These are phyloP conservation scores for Acidomyces sp. DNA, from an alignment of 495 filamentous ascomycete genomes.

Conservation along the genomic window DNA sequence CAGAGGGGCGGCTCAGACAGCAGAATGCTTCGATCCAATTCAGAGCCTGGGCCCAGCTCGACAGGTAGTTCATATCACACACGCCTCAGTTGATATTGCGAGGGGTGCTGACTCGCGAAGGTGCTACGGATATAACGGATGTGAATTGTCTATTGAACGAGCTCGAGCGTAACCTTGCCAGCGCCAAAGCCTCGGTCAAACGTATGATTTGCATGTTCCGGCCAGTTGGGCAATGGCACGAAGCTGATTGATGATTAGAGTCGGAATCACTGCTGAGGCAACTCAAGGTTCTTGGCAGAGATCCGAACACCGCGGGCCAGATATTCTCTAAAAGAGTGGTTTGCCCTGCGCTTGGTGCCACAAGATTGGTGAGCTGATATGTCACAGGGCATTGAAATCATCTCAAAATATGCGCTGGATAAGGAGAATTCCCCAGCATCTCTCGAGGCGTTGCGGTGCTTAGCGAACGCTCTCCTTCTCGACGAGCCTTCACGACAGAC, in stretches of 20 bases:
- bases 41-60: too few relatives aligned
- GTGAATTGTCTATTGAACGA: constrained; percentile 11
- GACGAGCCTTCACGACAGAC: constrained; percentile 56
- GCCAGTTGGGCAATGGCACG: too few relatives aligned
- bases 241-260: constrained; percentile 19
- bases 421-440: constrained; percentile 42
- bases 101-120: too few relatives aligned
- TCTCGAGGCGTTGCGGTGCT: constrained; percentile 65
- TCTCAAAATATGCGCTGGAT: constrained; percentile 60
- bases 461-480: constrained; percentile 79
- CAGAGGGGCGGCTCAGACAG: too few relatives aligned
- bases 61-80: too few relatives aligned
- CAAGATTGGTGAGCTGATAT: too few relatives aligned
- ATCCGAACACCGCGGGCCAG: constrained; percentile 54
- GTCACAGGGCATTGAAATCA: constrained; percentile 62
- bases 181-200: constrained; percentile 4
- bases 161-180: constrained; percentile 12
- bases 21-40: too few relatives aligned
- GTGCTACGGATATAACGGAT: constrained; percentile 1
- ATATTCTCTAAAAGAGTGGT: constrained; percentile 66
- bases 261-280: constrained; percentile 42
- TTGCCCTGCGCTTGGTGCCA: background rate
- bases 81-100: too few relatives aligned
- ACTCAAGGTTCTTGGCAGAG: constrained; percentile 66
- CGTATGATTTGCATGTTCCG: background rate